Evolutionary conservation across 352 stramenopile genomes (phyloP), one percentile per base, ranked within the genome.

Genomic region (Pythium apleroticum): DNA sequence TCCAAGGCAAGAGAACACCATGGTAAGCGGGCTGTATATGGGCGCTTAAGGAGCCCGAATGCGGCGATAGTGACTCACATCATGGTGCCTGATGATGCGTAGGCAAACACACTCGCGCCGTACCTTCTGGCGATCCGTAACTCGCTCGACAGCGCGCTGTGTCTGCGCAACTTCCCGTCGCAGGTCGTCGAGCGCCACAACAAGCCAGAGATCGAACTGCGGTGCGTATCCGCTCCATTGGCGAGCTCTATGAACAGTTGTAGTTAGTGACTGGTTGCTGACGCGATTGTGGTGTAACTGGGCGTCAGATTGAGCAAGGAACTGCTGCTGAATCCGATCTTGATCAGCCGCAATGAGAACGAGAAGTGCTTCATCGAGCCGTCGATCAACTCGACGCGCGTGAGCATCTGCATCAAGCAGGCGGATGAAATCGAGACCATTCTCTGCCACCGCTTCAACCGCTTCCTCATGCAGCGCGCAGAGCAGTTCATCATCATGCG

Each of bases 401-500:
- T 98, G 63, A 98, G 89, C 72, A 98, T 98, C 63, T 91, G 78
- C 73, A 98, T 98, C 71, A 98, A 98, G 76, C 91, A 98, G 76
- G 84, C 89, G n/a, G 92, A 98, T 68, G 88, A 97, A 66, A 97
- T 98, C 58, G 92, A 98, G 72, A 84, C 73, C 14, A 98, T 98
- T 57, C 75, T 98, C 8, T 97, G 90, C 71, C 81, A 97, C 76
- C 98, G 97, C 74, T 98, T 98, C 75, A 97, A 91, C 33, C 81
- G 91, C 66, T 98, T 98, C 65, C 79, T 98, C 46, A 98, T 98
- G 96, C 94, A 98, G 76, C 83, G 96, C 57, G 87, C 93, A 27
- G 96, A 98, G 74, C 88, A 98, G 60, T 98, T 98, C 66, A 81
- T 98, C 58, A 91, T 98, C 69, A 97, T 98, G 87, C 84, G 96